These are phyloP conservation scores for Beauveria sp. DNA, from an alignment of 2,329 filamentous ascomycete genomes.

Conservation along the genomic window DNA sequence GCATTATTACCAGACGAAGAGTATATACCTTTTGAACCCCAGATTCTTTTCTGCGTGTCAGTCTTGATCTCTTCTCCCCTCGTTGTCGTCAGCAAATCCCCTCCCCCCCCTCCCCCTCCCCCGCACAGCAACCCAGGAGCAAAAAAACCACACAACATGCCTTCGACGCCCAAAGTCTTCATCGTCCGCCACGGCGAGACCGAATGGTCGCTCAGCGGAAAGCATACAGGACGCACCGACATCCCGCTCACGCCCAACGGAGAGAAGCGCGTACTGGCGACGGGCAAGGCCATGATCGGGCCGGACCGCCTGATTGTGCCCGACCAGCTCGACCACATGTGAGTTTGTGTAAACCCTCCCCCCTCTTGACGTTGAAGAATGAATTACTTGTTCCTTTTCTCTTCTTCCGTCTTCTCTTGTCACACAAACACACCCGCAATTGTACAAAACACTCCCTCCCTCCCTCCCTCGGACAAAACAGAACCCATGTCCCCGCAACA, in stretches of 20 bases:
- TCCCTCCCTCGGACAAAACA: not conserved
- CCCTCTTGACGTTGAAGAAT: too few species aligned
- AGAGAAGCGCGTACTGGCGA: slow-evolving; percentile 66
- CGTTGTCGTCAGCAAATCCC: too few species aligned
- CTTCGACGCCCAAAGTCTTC: slow-evolving; percentile 62
- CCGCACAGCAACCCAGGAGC: too few species aligned
- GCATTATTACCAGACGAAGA: too few species aligned
- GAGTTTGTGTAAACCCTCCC: slow-evolving; percentile 26
- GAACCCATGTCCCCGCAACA: not conserved
- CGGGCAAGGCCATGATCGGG: slow-evolving; percentile 77
- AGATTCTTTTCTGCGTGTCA: too few species aligned
- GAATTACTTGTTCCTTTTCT: not conserved
- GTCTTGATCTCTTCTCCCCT: too few species aligned
- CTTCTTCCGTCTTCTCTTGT: not conserved
- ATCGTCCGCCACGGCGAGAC: slow-evolving; percentile 88
- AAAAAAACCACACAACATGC: too few species aligned
- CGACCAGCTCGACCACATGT: slow-evolving; percentile 75
- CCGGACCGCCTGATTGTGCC: slow-evolving; percentile 79
- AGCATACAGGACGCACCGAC: slow-evolving; percentile 80
- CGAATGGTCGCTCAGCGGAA: slow-evolving; percentile 84
- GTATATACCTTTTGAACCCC: too few species aligned
- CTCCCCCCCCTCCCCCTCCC: too few species aligned
- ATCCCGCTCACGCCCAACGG: slow-evolving; percentile 78
- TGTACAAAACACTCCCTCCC: not conserved
- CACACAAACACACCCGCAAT: not conserved